Percentiles rank a stretch among this genome's conserved stretches.
Conservation (phyloP, 352 stramenopile species). For the Pilasporangium apinafurcum region DNA sequence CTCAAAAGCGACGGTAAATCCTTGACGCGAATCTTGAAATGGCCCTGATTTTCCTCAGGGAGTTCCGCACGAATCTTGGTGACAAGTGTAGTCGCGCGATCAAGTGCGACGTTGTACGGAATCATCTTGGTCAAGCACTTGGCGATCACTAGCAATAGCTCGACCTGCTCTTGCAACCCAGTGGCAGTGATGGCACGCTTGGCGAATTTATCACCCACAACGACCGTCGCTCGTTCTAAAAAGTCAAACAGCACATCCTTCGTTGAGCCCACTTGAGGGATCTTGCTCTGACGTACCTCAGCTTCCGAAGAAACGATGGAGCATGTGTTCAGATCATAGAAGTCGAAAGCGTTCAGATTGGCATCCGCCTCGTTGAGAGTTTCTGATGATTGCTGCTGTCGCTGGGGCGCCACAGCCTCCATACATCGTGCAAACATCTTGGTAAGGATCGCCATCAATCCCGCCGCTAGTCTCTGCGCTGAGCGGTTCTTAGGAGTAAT, state of each 20-base stretch:
- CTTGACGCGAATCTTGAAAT: conserved; percentile 40
- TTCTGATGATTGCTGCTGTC: too few relatives aligned
- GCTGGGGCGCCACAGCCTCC: conserved; percentile 1
- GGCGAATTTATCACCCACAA: conserved; percentile 42
- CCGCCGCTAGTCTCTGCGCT: conserved; percentile 21
- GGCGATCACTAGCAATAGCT: conserved; percentile 50
- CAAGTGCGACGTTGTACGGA: conserved; percentile 34
- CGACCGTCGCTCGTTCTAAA: conserved; percentile 48
- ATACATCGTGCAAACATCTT: conserved; percentile 42
- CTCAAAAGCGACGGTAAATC: conserved; percentile 23
- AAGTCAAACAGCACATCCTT: conserved; percentile 48
- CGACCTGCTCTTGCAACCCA: conserved; percentile 41
- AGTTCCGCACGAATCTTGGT: conserved; percentile 32
- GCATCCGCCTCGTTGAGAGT: not conserved
- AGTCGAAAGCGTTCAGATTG: conserved; percentile 35
- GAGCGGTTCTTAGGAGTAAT: conserved; percentile 37
- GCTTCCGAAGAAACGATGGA: conserved; percentile 18
- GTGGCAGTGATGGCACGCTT: conserved; percentile 50
- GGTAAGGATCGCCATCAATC: conserved; percentile 45
- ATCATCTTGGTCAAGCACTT: conserved; percentile 44
- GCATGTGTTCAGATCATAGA: conserved; percentile 43
- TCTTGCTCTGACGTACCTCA: conserved; percentile 17
- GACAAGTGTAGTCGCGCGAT: conserved; percentile 25
- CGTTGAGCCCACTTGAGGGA: conserved; percentile 27
- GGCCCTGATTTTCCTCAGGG: conserved; percentile 38